A percentile compares a stretch with the other conserved stretches of the same genome.
Evolutionary conservation across 192 early-diverging fungal genomes (phyloP).

Genomic region (Ambispora gerdemannii): DNA sequence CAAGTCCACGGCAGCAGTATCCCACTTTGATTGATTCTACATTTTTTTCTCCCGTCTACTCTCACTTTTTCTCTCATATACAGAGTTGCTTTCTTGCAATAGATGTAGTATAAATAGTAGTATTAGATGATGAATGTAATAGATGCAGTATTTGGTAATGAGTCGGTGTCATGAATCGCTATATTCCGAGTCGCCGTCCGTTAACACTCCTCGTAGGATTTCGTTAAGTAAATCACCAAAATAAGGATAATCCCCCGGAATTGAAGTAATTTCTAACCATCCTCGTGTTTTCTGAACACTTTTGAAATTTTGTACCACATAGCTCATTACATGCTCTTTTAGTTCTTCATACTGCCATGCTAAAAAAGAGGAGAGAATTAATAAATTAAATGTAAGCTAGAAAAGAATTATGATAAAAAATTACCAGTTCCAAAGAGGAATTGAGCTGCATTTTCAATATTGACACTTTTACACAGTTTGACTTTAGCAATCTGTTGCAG

Average conservation of each 20-base stretch:
- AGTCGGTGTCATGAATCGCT: not conserved
- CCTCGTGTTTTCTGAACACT: not conserved
- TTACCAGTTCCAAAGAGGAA: constrained; percentile 8
- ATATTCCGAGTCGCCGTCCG: constrained; percentile 20
- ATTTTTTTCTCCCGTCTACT: too few species aligned
- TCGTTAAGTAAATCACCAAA: constrained; percentile 9
- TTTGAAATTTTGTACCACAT: not conserved
- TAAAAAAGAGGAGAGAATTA: not conserved
- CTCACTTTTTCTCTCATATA: too few species aligned
- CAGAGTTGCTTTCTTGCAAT: too few species aligned
- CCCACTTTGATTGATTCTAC: too few species aligned
- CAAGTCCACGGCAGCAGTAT: too few species aligned
- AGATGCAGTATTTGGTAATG: too few species aligned
- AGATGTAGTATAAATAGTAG: too few species aligned
- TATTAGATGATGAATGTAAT: too few species aligned
- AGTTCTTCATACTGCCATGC: not conserved
- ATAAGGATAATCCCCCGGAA: not conserved
- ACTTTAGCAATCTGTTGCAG: constrained; percentile 13
- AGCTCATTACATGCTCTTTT: not conserved
- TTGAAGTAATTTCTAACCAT: not conserved
- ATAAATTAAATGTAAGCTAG: not conserved
- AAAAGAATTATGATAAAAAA: not conserved
- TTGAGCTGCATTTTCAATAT: not conserved
- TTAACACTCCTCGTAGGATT: constrained; percentile 4
- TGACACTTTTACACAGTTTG: not conserved